phyloP scores from a whole-genome alignment of 257 asterid species.

The Solanum etuberosum region DNA sequence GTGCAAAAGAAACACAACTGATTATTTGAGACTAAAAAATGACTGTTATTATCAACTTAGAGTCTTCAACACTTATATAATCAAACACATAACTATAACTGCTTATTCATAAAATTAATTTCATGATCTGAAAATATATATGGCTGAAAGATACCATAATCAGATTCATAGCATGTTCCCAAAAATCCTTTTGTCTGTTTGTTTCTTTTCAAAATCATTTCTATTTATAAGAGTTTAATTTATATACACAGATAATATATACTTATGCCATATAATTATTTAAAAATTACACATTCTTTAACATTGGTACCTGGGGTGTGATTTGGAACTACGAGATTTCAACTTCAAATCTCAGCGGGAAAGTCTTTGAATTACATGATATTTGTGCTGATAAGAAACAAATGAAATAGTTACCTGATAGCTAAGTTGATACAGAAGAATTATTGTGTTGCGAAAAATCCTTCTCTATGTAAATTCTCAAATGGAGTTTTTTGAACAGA shows the following conservation, averaged over 20 bases:
- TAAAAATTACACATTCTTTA: not conserved
- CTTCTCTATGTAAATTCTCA: too few species aligned
- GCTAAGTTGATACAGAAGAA: too few species aligned
- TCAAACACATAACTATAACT: not conserved
- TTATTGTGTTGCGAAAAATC: too few species aligned
- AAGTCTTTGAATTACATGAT: not conserved
- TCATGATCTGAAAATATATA: not conserved
- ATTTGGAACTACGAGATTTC: rapidly evolving
- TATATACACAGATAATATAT: not conserved
- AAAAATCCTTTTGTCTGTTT: not conserved
- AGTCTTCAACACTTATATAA: not conserved
- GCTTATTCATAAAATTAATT: not conserved
- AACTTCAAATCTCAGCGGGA: rapidly evolving
- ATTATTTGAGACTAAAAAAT: too few species aligned
- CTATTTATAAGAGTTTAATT: not conserved
- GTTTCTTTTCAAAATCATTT: not conserved
- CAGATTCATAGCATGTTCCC: not conserved
- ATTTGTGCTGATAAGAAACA: not conserved
- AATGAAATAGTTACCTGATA: too few species aligned
- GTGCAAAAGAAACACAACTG: too few species aligned
- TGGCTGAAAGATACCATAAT: not conserved
- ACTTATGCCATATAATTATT: not conserved
- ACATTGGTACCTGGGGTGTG: not conserved
- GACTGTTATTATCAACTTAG: not conserved
- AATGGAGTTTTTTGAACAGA: too few species aligned